phyloP scores from a whole-genome alignment of 495 filamentous ascomycete genomes.

The Neurospora pannonica region DNA sequence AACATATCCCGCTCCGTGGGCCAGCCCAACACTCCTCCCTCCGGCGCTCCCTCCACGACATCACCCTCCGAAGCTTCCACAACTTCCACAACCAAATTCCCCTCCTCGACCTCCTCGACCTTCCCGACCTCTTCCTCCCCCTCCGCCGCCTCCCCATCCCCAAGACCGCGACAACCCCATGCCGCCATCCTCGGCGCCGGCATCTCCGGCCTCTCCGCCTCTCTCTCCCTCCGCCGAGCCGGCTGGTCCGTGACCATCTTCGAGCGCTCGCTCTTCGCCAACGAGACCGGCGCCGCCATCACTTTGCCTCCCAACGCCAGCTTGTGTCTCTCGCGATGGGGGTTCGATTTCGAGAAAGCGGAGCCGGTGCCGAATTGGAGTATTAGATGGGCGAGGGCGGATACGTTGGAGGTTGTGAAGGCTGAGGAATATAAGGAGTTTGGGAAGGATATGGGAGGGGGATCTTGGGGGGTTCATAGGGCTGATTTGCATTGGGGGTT shows the following conservation, averaged over 20 bases:
- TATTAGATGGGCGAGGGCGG: conserved; percentile 21
- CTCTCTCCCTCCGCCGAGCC: conserved; percentile 37
- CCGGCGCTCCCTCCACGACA: not conserved
- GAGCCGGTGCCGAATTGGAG: conserved; percentile 23
- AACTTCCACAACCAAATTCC: not conserved
- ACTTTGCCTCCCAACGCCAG: conserved; percentile 40
- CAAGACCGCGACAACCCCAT: too few relatives aligned
- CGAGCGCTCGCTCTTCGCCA: conserved; percentile 43
- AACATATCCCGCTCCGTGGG: not conserved
- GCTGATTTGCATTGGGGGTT: conserved; percentile 48
- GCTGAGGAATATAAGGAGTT: conserved; percentile 25
- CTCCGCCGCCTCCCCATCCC: not conserved
- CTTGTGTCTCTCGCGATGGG: conserved; percentile 36
- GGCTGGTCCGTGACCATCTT: conserved; percentile 43
- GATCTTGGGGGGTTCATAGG: conserved; percentile 35
- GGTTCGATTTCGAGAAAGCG: conserved; percentile 29
- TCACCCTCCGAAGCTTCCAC: not conserved
- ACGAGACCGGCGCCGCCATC: conserved; percentile 48
- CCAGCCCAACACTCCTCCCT: not conserved
- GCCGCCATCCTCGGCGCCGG: conserved; percentile 33
- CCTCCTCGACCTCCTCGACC: not conserved
- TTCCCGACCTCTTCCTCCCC: not conserved
- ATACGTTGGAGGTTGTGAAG: conserved; percentile 15
- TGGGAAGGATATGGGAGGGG: conserved; percentile 8
- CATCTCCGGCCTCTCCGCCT: conserved; percentile 24